Evolutionary conservation across 495 filamentous ascomycete genomes (phyloP), one percentile per base, ranked within the genome.

Genomic region (Talaromyces trachyspermus): DNA sequence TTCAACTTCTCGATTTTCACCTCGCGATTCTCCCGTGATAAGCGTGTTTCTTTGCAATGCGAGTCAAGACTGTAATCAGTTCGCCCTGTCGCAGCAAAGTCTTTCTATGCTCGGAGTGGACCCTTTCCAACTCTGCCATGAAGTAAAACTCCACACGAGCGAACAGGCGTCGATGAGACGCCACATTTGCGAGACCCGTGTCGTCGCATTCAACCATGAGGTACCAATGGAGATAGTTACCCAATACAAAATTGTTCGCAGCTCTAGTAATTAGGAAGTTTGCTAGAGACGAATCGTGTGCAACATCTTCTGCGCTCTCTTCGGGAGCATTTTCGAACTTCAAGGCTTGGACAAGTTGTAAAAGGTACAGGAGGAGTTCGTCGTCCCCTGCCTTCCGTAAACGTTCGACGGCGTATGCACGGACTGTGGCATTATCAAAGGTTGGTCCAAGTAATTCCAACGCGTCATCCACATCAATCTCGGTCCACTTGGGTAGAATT

Each of bases 191-290:
- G 5, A 78, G 77, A 44, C 79, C 84, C 44, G 81, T 76, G 55
- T 96, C 89, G 57, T 95, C 91, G 29, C 83, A 88, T 62, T 99
- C 94, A 2, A 97, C 94, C 80, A 95, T 95, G 1, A 99, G 72
- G 61, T 97, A 99, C 92, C 92, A 99, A 63, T 94, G 88, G 38
- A 99, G 78, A 60, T 88, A 95, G 59, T 92, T 99, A 4, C 90
- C 92, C 1, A 99, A 77, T 46, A 85, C 85, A 54, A 94, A 82
- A 54, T 91, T 95, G 44, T 83, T 77, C 11, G 84, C 81, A 7
- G 94, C 91, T 26, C 94, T 76, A 0, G 79, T 77, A 43, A 99
- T 90, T 9, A 99, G 75, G 61, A 99, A 97, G 32, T 79, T 78
- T 14, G 89, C 94, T 6, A 99, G 72, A 0, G 90, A 95, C 3